Percentiles rank a stretch among this genome's conserved stretches.
phyloP scores from a whole-genome alignment of 2,329 filamentous ascomycete species.

The Colletotrichum nymphaeae region DNA sequence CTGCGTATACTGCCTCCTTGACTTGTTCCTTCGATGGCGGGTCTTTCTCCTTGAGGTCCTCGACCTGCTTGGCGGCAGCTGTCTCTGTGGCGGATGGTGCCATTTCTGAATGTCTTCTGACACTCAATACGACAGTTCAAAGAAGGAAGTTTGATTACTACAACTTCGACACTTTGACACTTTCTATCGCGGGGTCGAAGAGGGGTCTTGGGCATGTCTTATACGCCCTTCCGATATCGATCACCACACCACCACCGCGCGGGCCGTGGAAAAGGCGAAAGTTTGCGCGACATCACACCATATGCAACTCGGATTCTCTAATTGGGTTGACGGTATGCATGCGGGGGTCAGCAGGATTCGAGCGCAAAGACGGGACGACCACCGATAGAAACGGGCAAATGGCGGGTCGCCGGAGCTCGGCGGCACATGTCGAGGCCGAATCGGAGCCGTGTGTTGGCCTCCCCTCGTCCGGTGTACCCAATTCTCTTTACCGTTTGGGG shows the following conservation, averaged over 20 bases:
- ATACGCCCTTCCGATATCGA: not conserved
- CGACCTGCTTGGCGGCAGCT: not conserved
- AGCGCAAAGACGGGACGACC: not conserved
- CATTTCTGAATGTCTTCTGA: slow-evolving; percentile 2
- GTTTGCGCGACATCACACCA: slow-evolving; percentile 22
- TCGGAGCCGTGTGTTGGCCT: slow-evolving; percentile 9
- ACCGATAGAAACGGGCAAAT: not conserved
- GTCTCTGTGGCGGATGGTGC: slow-evolving; percentile 33
- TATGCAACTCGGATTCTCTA: slow-evolving; percentile 15
- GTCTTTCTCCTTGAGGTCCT: slow-evolving; percentile 11
- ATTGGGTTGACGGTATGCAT: not conserved
- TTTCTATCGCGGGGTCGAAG: too few species aligned
- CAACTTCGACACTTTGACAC: not conserved
- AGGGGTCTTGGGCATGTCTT: not conserved
- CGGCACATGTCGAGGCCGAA: slow-evolving; percentile 19
- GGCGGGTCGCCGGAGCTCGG: slow-evolving; percentile 2
- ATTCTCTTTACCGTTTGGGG: not conserved
- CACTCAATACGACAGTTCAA: not conserved
- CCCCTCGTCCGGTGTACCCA: not conserved
- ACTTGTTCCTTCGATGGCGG: not conserved
- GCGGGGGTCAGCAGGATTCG: too few species aligned
- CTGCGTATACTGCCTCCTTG: not conserved
- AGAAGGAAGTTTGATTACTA: not conserved
- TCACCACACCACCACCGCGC: not conserved
- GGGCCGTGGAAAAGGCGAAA: not conserved